A percentile compares a stretch with the other conserved stretches of the same genome.
phyloP scores from a whole-genome alignment of 2,329 filamentous ascomycete genomes.

The Sporothrix pallida region DNA sequence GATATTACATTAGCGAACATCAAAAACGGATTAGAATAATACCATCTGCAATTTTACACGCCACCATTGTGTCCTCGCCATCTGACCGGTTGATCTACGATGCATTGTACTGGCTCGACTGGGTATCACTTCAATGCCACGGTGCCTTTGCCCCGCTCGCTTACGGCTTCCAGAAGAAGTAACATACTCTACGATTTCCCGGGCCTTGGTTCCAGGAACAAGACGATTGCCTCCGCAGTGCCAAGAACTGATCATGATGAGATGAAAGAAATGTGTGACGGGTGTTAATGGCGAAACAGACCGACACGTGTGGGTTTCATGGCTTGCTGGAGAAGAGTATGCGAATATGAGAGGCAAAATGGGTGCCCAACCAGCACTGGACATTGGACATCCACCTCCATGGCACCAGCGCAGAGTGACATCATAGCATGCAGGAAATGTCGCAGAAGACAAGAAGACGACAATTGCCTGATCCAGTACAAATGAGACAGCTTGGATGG shows the following conservation, averaged over 20 bases:
- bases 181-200: not conserved
- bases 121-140: not conserved
- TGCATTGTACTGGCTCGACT: not conserved
- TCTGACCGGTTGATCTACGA: too few species aligned
- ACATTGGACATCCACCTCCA: not conserved
- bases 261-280: not conserved
- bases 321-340: not conserved
- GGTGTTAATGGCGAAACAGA: not conserved
- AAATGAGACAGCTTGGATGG: not conserved
- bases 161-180: not conserved
- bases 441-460: not conserved
- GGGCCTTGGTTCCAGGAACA: not conserved
- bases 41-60: slow-evolving; percentile 9
- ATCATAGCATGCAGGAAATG: slow-evolving; percentile 1
- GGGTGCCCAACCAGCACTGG: not conserved
- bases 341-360: not conserved
- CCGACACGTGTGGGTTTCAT: slow-evolving; percentile 14
- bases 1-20: slow-evolving; percentile 9
- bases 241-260: not conserved
- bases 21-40: not conserved
- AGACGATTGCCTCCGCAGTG: not conserved
- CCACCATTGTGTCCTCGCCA: not conserved
- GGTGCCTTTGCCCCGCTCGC: not conserved
- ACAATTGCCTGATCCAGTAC: not conserved
- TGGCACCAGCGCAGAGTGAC: not conserved